A percentile compares a stretch with the other conserved stretches of the same genome.
These are phyloP conservation scores for Penicillium sp. DNA, from an alignment of 2,329 filamentous ascomycete species.

Conservation along the genomic window DNA sequence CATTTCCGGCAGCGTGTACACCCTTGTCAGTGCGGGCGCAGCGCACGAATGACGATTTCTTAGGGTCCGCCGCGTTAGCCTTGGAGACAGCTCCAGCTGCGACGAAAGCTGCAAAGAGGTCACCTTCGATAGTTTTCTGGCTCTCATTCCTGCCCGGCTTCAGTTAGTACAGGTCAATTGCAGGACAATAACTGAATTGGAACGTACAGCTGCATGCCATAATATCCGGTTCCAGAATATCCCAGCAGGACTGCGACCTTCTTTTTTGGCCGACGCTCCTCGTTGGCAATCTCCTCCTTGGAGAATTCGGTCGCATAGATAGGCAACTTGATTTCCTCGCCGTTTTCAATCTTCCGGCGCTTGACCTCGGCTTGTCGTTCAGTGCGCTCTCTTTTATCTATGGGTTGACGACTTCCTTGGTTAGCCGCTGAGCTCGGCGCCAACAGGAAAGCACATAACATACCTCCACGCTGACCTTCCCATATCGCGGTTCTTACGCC, in stretches of 20 bases:
- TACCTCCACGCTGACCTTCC: conserved; percentile 63
- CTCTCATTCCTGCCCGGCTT: conserved; percentile 43
- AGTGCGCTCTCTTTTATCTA: conserved; percentile 52
- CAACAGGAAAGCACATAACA: conserved; percentile 22
- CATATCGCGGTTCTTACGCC: conserved; percentile 62
- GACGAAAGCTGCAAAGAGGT: conserved; percentile 88
- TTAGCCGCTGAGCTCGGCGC: conserved; percentile 38
- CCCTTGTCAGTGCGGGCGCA: conserved; percentile 97
- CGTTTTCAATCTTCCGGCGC: conserved; percentile 51
- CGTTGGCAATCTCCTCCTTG: conserved; percentile 79
- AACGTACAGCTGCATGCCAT: conserved; percentile 80
- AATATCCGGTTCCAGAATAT: conserved; percentile 94
- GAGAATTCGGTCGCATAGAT: conserved; percentile 59
- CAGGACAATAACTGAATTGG: background rate
- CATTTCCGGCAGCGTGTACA: conserved; percentile 91
- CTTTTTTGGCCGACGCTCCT: conserved; percentile 83
- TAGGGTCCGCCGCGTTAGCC: conserved; percentile 92
- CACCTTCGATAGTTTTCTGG: conserved; percentile 92
- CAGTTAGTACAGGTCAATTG: background rate
- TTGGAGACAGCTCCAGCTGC: conserved; percentile 90
- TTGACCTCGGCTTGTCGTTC: conserved; percentile 52
- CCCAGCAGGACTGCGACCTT: conserved; percentile 95
- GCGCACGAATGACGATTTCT: conserved; percentile 88
- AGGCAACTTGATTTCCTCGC: conserved; percentile 37
- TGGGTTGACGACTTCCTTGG: conserved; percentile 48